Conservation (phyloP, 495 filamentous ascomycete species). For the Tuber borchii region DNA sequence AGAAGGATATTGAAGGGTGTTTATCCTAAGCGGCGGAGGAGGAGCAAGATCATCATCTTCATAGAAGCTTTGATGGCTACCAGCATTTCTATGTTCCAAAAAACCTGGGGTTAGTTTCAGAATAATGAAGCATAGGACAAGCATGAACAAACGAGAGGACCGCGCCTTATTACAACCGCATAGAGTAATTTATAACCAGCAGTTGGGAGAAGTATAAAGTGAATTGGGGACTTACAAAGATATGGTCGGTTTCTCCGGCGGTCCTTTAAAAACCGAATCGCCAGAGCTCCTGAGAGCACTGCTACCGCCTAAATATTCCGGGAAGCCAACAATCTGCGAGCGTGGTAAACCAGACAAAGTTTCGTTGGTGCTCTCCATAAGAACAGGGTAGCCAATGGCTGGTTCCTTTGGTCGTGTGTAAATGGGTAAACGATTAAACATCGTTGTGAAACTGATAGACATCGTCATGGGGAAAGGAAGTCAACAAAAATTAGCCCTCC, state of each 20-base stretch:
- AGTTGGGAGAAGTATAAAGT: conserved; percentile 2
- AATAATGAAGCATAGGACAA: conserved; percentile 6
- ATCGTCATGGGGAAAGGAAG: conserved; percentile 18
- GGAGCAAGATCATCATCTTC: conserved; percentile 21
- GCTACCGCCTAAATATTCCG: conserved; percentile 13
- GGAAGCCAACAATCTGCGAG: conserved; percentile 30
- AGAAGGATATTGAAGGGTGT: conserved; percentile 16
- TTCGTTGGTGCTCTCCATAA: conserved; percentile 37
- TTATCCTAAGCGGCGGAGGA: conserved; percentile 27
- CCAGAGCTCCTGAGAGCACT: conserved; percentile 9
- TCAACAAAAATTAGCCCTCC: conserved; percentile 13
- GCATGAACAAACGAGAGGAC: neutral
- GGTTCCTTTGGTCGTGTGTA: conserved; percentile 39
- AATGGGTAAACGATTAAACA: conserved; percentile 41
- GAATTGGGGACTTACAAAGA: conserved; percentile 18
- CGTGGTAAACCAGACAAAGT: conserved; percentile 30
- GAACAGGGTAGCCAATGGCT: conserved; percentile 38
- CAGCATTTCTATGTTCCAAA: conserved; percentile 11
- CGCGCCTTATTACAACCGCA: neutral
- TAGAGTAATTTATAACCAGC: neutral
- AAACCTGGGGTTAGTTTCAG: conserved; percentile 28
- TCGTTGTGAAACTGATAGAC: conserved; percentile 32
- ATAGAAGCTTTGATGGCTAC: conserved; percentile 11
- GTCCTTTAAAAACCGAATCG: conserved; percentile 21
- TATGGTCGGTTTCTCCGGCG: conserved; percentile 15